Conservation (phyloP, 2,329 filamentous ascomycete species). For the Fusarium sterilihyphosum region DNA sequence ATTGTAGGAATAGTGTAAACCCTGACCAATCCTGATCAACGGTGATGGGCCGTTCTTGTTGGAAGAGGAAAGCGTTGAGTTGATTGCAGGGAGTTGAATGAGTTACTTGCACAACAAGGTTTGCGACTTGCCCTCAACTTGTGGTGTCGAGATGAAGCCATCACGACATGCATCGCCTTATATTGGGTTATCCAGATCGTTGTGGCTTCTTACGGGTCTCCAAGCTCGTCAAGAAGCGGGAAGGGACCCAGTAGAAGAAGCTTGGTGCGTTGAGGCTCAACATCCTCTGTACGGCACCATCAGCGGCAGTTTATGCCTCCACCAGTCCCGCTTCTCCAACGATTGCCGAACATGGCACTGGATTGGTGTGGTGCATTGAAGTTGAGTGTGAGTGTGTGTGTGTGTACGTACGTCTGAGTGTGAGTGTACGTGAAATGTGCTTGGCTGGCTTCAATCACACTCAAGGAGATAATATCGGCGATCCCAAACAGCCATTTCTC, state of each 20-base stretch:
- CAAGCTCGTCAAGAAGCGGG: slow-evolving; percentile 33
- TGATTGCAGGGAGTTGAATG: not conserved
- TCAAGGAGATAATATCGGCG: not conserved
- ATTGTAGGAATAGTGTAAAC: slow-evolving; percentile 10
- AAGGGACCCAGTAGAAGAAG: slow-evolving; percentile 40
- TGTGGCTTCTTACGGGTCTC: slow-evolving; percentile 39
- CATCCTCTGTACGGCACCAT: slow-evolving; percentile 36
- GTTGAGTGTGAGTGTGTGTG: slow-evolving; percentile 7
- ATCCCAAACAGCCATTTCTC: not conserved
- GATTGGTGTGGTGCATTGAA: slow-evolving; percentile 30
- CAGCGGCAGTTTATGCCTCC: slow-evolving; percentile 43
- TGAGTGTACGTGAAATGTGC: not conserved
- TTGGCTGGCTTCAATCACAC: not conserved
- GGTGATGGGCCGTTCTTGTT: not conserved
- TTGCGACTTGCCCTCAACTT: not conserved
- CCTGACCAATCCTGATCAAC: slow-evolving; percentile 9
- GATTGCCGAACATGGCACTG: slow-evolving; percentile 44
- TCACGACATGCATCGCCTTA: slow-evolving; percentile 23
- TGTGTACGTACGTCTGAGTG: not conserved
- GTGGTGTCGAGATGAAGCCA: slow-evolving; percentile 36
- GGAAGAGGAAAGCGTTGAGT: not conserved
- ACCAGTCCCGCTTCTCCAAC: slow-evolving; percentile 46
- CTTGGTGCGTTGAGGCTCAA: slow-evolving; percentile 42
- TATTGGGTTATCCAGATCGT: slow-evolving; percentile 21
- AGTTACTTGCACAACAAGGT: slow-evolving; percentile 1